Evolutionary conservation across 495 filamentous ascomycete species (phyloP).

Genomic region (Neurospora pannonica): DNA sequence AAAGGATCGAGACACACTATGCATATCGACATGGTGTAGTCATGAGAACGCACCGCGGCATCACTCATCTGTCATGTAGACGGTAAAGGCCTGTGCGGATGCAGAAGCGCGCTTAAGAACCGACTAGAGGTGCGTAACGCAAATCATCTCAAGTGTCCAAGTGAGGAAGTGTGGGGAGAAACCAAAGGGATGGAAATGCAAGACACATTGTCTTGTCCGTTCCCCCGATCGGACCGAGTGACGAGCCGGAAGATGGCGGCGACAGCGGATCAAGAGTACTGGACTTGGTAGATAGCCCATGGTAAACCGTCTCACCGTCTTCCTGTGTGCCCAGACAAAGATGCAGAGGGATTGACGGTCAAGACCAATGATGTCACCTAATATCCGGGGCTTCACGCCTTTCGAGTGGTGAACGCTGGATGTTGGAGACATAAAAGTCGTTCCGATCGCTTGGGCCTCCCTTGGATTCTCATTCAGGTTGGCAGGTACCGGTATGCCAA

Average conservation of each 20-base stretch:
- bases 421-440: not conserved
- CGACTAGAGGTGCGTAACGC: not conserved
- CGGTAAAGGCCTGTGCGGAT: not conserved
- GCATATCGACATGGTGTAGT: not conserved
- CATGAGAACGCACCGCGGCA: not conserved
- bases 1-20: not conserved
- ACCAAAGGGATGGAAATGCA: not conserved
- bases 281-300: not conserved
- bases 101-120: not conserved
- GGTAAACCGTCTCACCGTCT: not conserved
- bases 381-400: not conserved
- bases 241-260: not conserved
- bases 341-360: not conserved
- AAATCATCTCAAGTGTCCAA: not conserved
- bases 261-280: not conserved
- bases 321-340: not conserved
- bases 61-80: not conserved
- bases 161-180: not conserved
- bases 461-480: not conserved
- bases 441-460: not conserved
- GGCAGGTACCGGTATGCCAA: not conserved
- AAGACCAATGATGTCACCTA: not conserved
- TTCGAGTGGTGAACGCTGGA: not conserved
- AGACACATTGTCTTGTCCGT: not conserved
- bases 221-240: not conserved